Percentiles rank a stretch among this genome's conserved stretches.
These are phyloP conservation scores for Decorospora gaudefroyi DNA, from an alignment of 2,329 filamentous ascomycete species.

Conservation along the genomic window DNA sequence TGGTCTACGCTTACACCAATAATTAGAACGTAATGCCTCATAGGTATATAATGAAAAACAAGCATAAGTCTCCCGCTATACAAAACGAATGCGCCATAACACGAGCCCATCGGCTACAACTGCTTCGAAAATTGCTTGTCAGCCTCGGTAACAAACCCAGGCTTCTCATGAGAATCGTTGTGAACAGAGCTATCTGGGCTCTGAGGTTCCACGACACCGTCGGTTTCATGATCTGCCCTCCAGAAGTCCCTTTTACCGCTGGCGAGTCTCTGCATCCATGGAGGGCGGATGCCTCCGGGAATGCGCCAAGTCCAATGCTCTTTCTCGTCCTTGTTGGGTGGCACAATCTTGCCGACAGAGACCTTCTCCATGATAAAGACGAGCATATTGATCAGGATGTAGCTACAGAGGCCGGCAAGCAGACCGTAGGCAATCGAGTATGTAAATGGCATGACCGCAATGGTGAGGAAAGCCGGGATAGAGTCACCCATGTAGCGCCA, in stretches of 20 bases:
- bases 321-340: constrained; percentile 74
- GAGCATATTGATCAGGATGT: constrained; percentile 73
- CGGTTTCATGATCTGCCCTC: constrained; percentile 45
- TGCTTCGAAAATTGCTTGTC: constrained; percentile 30
- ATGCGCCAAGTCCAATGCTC: constrained; percentile 81
- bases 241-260: constrained; percentile 76
- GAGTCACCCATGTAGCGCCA: constrained; percentile 82
- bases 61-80: too few species aligned
- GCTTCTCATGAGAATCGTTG: constrained; percentile 27
- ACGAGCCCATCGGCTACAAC: constrained; percentile 7
- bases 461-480: constrained; percentile 80
- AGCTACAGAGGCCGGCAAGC: constrained; percentile 77
- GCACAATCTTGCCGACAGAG: constrained; percentile 71
- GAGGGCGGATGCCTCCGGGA: constrained; percentile 73
- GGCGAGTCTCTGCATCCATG: constrained; percentile 68
- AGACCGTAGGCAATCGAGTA: constrained; percentile 87
- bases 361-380: constrained; percentile 70
- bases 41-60: too few species aligned
- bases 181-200: constrained; percentile 35
- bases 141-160: constrained; percentile 29
- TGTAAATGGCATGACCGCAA: constrained; percentile 85
- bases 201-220: constrained; percentile 33
- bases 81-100: not conserved
- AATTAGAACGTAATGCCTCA: too few species aligned
- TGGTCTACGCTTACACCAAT: not conserved